Percentiles rank a stretch among this genome's conserved stretches.
Conservation (phyloP, 306 rosid species). For the Nissolia schottii region DNA sequence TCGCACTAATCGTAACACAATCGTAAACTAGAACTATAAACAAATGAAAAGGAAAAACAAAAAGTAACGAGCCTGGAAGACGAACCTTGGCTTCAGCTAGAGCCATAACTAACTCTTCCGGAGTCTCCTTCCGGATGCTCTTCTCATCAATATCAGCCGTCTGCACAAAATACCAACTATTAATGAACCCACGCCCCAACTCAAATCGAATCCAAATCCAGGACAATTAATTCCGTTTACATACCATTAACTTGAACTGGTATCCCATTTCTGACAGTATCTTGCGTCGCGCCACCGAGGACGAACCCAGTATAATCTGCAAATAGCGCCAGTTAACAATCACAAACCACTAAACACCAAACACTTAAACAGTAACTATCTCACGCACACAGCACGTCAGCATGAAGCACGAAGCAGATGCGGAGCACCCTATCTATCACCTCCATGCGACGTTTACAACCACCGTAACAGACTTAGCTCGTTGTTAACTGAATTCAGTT, state of each 20-base stretch:
- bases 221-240: not conserved
- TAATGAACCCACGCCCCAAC: conserved; percentile 5
- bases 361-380: not conserved
- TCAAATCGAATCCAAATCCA: not conserved
- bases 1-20: too few relatives aligned
- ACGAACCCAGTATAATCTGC: conserved; percentile 74
- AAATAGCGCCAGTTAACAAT: not conserved
- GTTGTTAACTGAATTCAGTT: not conserved
- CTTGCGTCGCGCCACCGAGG: conserved; percentile 64
- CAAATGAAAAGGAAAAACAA: not conserved
- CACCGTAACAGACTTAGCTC: not conserved
- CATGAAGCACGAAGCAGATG: not conserved
- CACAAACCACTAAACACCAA: not conserved
- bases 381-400: not conserved
- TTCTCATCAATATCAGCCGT: conserved; percentile 96
- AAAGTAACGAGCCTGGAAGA: not conserved
- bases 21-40: too few relatives aligned
- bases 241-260: conserved; percentile 58
- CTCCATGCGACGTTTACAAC: not conserved
- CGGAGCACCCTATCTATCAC: too few relatives aligned
- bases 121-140: conserved; percentile 72
- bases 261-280: conserved; percentile 79
- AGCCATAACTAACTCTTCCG: conserved; percentile 86
- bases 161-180: conserved; percentile 27
- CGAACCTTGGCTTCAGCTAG: conserved; percentile 90